Conservation (phyloP, 2,329 filamentous ascomycete species). For the Sclerotinia sclerotiorum region DNA sequence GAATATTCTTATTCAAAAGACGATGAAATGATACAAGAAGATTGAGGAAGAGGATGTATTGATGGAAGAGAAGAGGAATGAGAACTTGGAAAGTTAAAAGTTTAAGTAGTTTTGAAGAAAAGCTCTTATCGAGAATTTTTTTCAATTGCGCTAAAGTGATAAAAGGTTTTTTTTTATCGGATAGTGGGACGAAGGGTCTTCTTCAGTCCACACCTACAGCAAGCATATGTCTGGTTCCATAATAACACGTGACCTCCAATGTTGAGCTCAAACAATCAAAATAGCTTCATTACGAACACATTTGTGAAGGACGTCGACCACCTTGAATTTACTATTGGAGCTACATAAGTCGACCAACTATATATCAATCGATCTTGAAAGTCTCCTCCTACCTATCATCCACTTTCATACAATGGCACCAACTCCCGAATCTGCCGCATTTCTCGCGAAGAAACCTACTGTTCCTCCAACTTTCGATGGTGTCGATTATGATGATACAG, state of each 20-base stretch:
- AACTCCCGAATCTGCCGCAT: constrained; percentile 77
- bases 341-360: neutral
- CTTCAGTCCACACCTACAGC: no score
- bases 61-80: constrained; percentile 26
- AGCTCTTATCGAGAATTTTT: constrained; percentile 37
- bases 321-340: neutral
- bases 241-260: constrained; percentile 24
- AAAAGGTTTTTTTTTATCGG: constrained; percentile 18
- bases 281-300: constrained; percentile 9
- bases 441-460: constrained; percentile 80
- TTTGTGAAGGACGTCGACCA: neutral
- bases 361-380: constrained; percentile 13
- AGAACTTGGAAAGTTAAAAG: constrained; percentile 27
- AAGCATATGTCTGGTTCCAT: neutral
- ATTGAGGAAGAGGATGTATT: constrained; percentile 16
- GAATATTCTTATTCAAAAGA: neutral
- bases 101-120: constrained; percentile 23
- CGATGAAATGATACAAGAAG: constrained; percentile 1
- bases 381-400: neutral
- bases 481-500: constrained; percentile 82
- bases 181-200: neutral
- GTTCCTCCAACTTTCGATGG: constrained; percentile 83
- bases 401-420: constrained; percentile 56
- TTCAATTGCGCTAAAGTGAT: constrained; percentile 20
- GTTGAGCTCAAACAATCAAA: constrained; percentile 16